Evolutionary conservation across 176 grass and related monocot species (phyloP).

Genomic region (Paspalum notatum): DNA sequence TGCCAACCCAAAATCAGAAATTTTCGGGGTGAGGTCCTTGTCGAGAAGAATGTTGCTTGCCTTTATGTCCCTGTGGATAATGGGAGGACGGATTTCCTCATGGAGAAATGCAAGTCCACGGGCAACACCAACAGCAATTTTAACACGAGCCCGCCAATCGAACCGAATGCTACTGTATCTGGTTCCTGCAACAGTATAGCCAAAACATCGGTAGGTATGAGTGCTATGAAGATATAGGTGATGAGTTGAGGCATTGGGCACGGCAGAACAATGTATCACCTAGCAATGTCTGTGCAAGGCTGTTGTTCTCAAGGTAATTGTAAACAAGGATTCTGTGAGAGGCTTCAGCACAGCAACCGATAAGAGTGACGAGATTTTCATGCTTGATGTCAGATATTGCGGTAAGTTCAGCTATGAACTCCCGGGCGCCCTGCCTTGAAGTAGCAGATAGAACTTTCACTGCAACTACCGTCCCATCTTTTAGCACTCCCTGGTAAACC

Average conservation of each 20-base stretch:
- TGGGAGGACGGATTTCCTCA: conserved; percentile 67
- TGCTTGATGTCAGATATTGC: conserved; percentile 84
- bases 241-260: neutral
- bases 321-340: conserved; percentile 73
- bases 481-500: conserved; percentile 63
- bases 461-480: conserved; percentile 62
- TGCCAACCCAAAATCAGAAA: conserved; percentile 91
- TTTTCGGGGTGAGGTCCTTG: conserved; percentile 72
- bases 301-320: conserved; percentile 92
- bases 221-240: neutral
- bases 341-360: conserved; percentile 82
- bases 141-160: conserved; percentile 69
- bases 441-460: conserved; percentile 77
- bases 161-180: conserved; percentile 64
- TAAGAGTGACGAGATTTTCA: conserved; percentile 72
- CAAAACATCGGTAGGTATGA: conserved; percentile 29
- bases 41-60: conserved; percentile 97
- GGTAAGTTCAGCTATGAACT: conserved; percentile 82
- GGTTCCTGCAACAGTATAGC: conserved; percentile 53
- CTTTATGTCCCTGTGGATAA: conserved; percentile 96
- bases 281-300: conserved; percentile 83
- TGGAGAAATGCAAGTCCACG: conserved; percentile 84
- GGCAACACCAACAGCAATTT: conserved; percentile 77
- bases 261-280: conserved; percentile 47
- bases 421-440: conserved; percentile 73